Evolutionary conservation across 352 stramenopile species (phyloP).

Genomic region (Pythium oligandrum): DNA sequence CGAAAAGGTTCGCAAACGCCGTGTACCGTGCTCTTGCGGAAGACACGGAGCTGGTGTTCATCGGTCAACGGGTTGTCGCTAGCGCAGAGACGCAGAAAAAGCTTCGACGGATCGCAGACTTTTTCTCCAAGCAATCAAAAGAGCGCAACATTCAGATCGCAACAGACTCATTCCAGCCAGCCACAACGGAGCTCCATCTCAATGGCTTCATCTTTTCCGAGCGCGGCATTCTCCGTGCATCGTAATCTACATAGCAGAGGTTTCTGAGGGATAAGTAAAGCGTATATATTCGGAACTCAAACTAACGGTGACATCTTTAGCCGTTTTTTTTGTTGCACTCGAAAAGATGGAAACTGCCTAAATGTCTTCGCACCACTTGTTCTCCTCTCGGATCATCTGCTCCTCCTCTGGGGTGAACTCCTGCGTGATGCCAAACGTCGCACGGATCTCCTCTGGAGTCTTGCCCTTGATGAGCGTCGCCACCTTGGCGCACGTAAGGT

Average conservation of each 20-base stretch:
- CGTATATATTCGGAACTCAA: no score
- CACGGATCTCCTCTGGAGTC: constrained; percentile 54
- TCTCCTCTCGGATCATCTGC: constrained; percentile 56
- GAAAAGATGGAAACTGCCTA: background rate
- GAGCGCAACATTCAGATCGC: no score
- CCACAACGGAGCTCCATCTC: constrained; percentile 1
- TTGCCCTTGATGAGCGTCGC: constrained; percentile 63
- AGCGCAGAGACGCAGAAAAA: constrained; percentile 1
- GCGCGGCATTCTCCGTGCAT: no score
- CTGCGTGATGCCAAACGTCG: constrained; percentile 50
- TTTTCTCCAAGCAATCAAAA: background rate
- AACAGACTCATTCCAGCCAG: background rate
- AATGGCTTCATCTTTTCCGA: constrained; percentile 6
- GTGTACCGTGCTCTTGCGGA: background rate
- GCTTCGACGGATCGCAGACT: background rate
- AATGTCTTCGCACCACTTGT: constrained; percentile 66
- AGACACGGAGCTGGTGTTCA: constrained; percentile 2
- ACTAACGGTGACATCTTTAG: no score
- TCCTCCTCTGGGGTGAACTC: constrained; percentile 66
- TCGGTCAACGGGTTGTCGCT: constrained; percentile 3
- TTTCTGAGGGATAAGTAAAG: no score
- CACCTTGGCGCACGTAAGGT: constrained; percentile 54
- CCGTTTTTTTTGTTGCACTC: no score
- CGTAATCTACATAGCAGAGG: no score
- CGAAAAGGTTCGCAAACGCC: no score